Percentiles rank a stretch among this genome's conserved stretches.
These are phyloP conservation scores for Amaranthus tricolor DNA, from an alignment of 179 eudicot species.

Conservation along the genomic window DNA sequence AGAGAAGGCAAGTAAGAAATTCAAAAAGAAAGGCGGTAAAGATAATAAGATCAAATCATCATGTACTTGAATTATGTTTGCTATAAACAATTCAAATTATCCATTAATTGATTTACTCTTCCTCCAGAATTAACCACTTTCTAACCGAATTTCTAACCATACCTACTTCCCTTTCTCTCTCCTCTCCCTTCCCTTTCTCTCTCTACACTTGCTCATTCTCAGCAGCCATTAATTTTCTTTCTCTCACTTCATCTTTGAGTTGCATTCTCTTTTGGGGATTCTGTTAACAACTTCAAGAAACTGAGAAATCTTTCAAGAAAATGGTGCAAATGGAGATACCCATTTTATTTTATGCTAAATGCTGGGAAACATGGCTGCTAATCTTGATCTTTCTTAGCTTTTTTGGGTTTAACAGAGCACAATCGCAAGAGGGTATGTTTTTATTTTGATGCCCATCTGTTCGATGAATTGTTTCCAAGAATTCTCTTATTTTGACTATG, in stretches of 20 bases:
- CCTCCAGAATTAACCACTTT: slow-evolving; percentile 7
- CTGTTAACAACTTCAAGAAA: neutral
- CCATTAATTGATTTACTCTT: neutral
- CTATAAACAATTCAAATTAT: too few relatives aligned
- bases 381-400: slow-evolving; percentile 2
- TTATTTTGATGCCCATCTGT: neutral
- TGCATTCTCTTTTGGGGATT: neutral
- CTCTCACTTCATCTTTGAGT: neutral
- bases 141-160: slow-evolving; percentile 16
- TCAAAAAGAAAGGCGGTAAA: too few relatives aligned
- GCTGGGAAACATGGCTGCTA: neutral
- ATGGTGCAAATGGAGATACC: slow-evolving; percentile 2
- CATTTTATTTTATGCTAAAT: neutral
- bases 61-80: too few relatives aligned
- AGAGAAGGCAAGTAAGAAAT: too few relatives aligned
- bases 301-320: neutral
- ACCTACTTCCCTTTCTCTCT: slow-evolving; percentile 1
- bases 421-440: slow-evolving; percentile 13
- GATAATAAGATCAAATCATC: too few relatives aligned
- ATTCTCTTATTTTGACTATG: neutral
- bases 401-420: slow-evolving; percentile 7
- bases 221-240: slow-evolving; percentile 1
- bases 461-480: neutral
- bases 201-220: neutral
- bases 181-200: neutral